Evolutionary conservation across 2,329 filamentous ascomycete species (phyloP).

Genomic region (Penicillium aurantiogriseum): DNA sequence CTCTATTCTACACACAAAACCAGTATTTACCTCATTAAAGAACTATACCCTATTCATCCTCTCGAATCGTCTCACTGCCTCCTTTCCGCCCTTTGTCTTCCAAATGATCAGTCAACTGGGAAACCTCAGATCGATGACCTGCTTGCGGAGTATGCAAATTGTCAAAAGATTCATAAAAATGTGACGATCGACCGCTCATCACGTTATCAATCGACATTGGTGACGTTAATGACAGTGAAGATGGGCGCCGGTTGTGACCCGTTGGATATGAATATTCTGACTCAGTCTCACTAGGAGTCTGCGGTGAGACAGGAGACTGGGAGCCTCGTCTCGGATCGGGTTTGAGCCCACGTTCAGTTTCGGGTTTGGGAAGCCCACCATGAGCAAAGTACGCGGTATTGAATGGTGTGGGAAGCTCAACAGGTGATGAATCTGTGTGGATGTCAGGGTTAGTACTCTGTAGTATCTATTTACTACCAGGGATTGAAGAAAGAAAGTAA

Average conservation of each 20-base stretch:
- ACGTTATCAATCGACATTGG: constrained; percentile 3
- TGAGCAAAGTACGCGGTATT: background rate
- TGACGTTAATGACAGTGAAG: background rate
- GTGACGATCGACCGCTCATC: background rate
- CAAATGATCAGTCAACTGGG: background rate
- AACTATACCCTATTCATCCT: background rate
- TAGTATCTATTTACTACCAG: background rate
- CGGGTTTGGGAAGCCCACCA: background rate
- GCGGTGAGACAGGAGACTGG: background rate
- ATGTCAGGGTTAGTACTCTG: background rate
- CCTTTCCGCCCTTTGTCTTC: background rate
- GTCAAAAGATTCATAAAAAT: constrained; percentile 1
- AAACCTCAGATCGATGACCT: background rate
- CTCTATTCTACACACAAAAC: background rate
- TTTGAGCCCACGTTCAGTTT: background rate
- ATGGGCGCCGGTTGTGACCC: background rate
- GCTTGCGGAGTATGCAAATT: background rate
- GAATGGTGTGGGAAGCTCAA: constrained; percentile 3
- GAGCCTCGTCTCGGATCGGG: background rate
- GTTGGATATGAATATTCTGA: background rate
- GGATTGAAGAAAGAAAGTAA: background rate
- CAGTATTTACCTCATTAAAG: background rate
- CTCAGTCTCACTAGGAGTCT: background rate
- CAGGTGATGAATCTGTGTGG: background rate
- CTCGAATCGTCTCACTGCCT: background rate